These are phyloP conservation scores for Fusarium sacchari DNA, from an alignment of 2,329 filamentous ascomycete genomes.

Conservation along the genomic window DNA sequence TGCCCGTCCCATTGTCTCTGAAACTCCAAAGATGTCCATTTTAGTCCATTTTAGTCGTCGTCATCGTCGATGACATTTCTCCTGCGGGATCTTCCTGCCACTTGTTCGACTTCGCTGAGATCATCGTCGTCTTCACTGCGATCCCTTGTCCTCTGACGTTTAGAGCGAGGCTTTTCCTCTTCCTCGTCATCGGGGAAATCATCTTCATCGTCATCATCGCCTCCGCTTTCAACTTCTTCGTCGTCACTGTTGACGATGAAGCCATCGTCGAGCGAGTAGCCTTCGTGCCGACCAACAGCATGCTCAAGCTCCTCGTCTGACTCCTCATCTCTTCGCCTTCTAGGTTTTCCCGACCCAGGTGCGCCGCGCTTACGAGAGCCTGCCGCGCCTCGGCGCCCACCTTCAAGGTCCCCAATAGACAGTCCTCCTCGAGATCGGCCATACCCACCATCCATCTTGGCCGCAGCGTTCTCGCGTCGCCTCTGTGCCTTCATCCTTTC, in stretches of 20 bases:
- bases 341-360: conserved; percentile 60
- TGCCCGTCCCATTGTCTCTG: neutral
- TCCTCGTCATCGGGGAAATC: conserved; percentile 64
- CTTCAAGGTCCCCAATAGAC: conserved; percentile 76
- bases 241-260: conserved; percentile 82
- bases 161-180: conserved; percentile 57
- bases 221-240: conserved; percentile 70
- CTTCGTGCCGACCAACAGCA: conserved; percentile 71
- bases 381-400: conserved; percentile 59
- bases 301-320: conserved; percentile 78
- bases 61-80: conserved; percentile 69
- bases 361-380: conserved; percentile 64
- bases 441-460: conserved; percentile 69
- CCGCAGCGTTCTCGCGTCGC: conserved; percentile 73
- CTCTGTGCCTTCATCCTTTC: conserved; percentile 75
- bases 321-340: conserved; percentile 73
- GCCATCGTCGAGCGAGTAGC: conserved; percentile 83
- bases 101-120: conserved; percentile 63
- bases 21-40: conserved; percentile 1
- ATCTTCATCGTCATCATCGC: conserved; percentile 73
- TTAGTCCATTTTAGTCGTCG: conserved; percentile 59
- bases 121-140: conserved; percentile 60
- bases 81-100: conserved; percentile 60
- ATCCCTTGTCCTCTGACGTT: conserved; percentile 63
- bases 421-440: conserved; percentile 64